Percentiles rank a stretch among this genome's conserved stretches.
Evolutionary conservation across 192 early-diverging fungal species (phyloP).

Genomic region (Coemansia sp.): DNA sequence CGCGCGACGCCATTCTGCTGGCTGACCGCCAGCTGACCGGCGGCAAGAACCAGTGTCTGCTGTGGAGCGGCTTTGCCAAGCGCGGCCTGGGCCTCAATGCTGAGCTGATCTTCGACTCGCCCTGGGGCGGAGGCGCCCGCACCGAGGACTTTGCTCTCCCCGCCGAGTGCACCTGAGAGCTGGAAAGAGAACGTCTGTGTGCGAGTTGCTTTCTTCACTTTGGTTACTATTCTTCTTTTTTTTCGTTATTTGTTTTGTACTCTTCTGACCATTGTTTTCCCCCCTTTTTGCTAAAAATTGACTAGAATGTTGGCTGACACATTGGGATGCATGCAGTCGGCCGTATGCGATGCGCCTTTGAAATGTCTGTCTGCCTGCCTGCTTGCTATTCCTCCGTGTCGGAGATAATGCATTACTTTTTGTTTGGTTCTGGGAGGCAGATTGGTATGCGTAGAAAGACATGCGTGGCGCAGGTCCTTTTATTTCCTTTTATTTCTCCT

Average conservation of each 20-base stretch:
- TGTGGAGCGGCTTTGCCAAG: slow-evolving; percentile 83
- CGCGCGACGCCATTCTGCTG: slow-evolving; percentile 71
- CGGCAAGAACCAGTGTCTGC: slow-evolving; percentile 68
- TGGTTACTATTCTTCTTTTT: slow-evolving; percentile 1
- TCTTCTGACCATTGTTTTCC: neutral
- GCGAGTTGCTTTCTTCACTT: neutral
- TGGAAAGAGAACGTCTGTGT: neutral
- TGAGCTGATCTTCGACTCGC: slow-evolving; percentile 60
- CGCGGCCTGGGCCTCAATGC: slow-evolving; percentile 84
- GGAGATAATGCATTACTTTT: too few species aligned
- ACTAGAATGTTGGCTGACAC: too few species aligned
- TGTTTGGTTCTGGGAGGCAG: too few species aligned
- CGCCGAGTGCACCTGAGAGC: slow-evolving; percentile 25
- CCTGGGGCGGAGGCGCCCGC: slow-evolving; percentile 61
- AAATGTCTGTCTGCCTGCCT: too few species aligned
- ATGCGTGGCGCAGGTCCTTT: too few species aligned
- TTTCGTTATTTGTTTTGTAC: neutral
- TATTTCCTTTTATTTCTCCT: too few species aligned
- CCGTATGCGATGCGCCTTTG: too few species aligned
- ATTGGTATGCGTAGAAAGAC: too few species aligned
- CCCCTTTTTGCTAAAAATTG: too few species aligned
- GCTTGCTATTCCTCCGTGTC: too few species aligned
- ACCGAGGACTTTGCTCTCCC: slow-evolving; percentile 60
- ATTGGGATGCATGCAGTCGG: too few species aligned
- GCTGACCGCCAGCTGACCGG: slow-evolving; percentile 65